Evolutionary conservation across 2,329 filamentous ascomycete genomes (phyloP).

Genomic region (Cordyceps farinosa): DNA sequence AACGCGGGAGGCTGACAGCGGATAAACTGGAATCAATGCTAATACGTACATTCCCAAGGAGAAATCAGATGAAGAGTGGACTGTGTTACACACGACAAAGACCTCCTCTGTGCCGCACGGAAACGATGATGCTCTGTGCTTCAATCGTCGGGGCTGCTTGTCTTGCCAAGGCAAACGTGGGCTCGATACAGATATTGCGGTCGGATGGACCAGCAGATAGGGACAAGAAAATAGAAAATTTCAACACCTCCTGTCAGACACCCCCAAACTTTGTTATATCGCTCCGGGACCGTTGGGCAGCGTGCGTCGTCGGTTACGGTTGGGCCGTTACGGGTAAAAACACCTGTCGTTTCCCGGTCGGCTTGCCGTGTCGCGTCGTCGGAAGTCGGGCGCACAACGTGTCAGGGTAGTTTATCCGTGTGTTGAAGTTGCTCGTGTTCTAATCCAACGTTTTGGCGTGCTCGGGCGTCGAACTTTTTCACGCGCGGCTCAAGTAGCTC

Average conservation of each 20-base stretch:
- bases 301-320: slow-evolving; percentile 9
- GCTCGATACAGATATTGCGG: slow-evolving; percentile 17
- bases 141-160: slow-evolving; percentile 26
- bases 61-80: slow-evolving; percentile 18
- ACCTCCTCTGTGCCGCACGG: slow-evolving; percentile 34
- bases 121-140: slow-evolving; percentile 65
- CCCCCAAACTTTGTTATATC: slow-evolving; percentile 9
- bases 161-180: background rate
- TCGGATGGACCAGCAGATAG: slow-evolving; percentile 11
- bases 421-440: too few species aligned
- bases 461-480: background rate
- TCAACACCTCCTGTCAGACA: slow-evolving; percentile 15
- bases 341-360: background rate
- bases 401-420: background rate
- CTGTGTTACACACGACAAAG: slow-evolving; percentile 40
- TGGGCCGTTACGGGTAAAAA: slow-evolving; percentile 12
- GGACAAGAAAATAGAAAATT: slow-evolving; percentile 5
- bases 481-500: background rate
- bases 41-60: slow-evolving; percentile 54
- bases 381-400: background rate
- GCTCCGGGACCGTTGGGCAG: slow-evolving; percentile 13
- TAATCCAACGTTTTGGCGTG: background rate
- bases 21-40: slow-evolving; percentile 39
- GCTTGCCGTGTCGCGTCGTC: slow-evolving; percentile 4
- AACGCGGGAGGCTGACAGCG: slow-evolving; percentile 32